A percentile compares a stretch with the other conserved stretches of the same genome.
phyloP scores from a whole-genome alignment of 73 alveolate species.

The Vitrella brassicaformis region DNA sequence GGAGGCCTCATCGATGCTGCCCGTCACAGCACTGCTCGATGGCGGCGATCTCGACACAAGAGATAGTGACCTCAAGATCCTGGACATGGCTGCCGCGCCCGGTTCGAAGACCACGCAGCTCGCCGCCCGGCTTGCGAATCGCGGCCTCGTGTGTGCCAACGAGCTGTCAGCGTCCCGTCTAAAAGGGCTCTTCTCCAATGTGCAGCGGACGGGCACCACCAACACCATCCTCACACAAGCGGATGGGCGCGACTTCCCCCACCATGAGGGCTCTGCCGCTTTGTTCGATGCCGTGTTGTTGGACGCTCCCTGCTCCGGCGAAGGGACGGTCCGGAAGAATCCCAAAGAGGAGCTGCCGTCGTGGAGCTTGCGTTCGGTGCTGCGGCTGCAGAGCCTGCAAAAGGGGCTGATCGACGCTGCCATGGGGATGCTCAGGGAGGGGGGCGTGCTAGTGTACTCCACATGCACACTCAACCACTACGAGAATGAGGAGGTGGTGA shows the following conservation, averaged over 20 bases:
- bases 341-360: slow-evolving; percentile 35
- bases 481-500: slow-evolving; percentile 73
- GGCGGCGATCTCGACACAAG: too few relatives aligned
- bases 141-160: background rate
- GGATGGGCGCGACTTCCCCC: too few relatives aligned
- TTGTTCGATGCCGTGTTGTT: slow-evolving; percentile 50
- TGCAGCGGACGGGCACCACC: background rate
- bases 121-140: slow-evolving; percentile 40
- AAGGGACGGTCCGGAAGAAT: slow-evolving; percentile 73
- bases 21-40: slow-evolving; percentile 58
- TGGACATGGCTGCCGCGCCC: slow-evolving; percentile 87
- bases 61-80: too few relatives aligned
- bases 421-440: slow-evolving; percentile 52
- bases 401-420: slow-evolving; percentile 57
- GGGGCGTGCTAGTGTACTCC: slow-evolving; percentile 67
- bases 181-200: background rate
- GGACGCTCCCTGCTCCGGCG: slow-evolving; percentile 91
- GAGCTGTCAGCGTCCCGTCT: background rate
- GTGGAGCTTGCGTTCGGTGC: slow-evolving; percentile 54
- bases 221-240: too few relatives aligned
- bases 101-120: slow-evolving; percentile 75
- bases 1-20: slow-evolving; percentile 79
- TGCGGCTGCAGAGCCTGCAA: slow-evolving; percentile 59
- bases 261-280: slow-evolving; percentile 3
- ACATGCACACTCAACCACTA: slow-evolving; percentile 74